Evolutionary conservation across 139 green algal species (phyloP).

Genomic region (Chlorella sp.): DNA sequence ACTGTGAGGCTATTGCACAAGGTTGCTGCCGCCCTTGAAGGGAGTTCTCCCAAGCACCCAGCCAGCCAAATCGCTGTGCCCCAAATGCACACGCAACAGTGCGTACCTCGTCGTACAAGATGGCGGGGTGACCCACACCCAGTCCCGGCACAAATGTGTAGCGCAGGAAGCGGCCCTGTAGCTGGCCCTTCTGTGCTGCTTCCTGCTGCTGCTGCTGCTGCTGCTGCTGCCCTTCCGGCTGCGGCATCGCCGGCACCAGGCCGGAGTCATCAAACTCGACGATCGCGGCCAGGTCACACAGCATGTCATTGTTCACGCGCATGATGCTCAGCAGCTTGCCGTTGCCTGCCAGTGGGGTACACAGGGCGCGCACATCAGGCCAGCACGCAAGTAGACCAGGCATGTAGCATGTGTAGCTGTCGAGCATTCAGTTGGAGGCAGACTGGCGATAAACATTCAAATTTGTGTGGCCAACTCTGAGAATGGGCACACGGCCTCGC

Average conservation of each 20-base stretch:
- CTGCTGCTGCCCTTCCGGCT: neutral
- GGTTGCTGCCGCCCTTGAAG: neutral
- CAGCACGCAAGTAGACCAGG: too few relatives aligned
- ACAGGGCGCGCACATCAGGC: neutral
- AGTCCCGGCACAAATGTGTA: constrained; percentile 43
- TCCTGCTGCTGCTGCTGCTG: too few relatives aligned
- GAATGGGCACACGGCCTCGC: too few relatives aligned
- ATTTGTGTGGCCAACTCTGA: too few relatives aligned
- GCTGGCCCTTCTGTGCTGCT: neutral
- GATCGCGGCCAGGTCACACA: constrained; percentile 47
- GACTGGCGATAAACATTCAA: too few relatives aligned
- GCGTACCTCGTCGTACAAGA: constrained; percentile 40
- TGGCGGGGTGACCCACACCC: constrained; percentile 38
- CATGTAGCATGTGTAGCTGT: too few relatives aligned
- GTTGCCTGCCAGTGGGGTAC: neutral
- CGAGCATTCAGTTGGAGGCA: too few relatives aligned
- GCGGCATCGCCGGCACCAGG: neutral
- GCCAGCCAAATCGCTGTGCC: too few relatives aligned
- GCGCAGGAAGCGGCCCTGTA: constrained; percentile 34
- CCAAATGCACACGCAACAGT: neutral
- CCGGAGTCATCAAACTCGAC: constrained; percentile 35
- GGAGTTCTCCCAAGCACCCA: neutral
- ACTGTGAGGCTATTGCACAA: too few relatives aligned
- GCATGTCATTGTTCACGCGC: constrained; percentile 52
- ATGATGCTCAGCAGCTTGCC: constrained; percentile 45